phyloP scores from a whole-genome alignment of 306 rosid genomes.

The Phaseolus lunatus region DNA sequence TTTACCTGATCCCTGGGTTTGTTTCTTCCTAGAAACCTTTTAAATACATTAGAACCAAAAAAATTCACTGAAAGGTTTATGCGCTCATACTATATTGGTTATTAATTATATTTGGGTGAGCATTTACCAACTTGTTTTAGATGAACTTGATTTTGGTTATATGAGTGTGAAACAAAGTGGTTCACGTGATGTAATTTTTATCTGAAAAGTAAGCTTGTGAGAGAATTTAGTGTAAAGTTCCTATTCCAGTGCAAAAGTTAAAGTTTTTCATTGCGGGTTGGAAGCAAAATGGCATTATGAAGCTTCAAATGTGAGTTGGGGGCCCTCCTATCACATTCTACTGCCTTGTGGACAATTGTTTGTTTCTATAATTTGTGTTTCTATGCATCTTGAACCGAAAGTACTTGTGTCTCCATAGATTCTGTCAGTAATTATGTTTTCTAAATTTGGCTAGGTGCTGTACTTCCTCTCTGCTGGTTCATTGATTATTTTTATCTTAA shows the following conservation, averaged over 20 bases:
- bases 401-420: not conserved
- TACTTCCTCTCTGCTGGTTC: constrained; percentile 16
- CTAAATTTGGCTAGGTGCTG: not conserved
- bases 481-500: constrained; percentile 27
- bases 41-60: not conserved
- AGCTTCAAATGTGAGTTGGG: not conserved
- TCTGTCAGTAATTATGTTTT: constrained; percentile 12
- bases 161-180: not conserved
- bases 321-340: not conserved
- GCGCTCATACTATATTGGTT: not conserved
- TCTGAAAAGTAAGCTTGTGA: not conserved
- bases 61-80: not conserved
- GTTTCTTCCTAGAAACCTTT: not conserved
- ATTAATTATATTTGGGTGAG: not conserved
- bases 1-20: not conserved
- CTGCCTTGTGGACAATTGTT: not conserved
- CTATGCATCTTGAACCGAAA: constrained; percentile 10
- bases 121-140: not conserved
- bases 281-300: not conserved
- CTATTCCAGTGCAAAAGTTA: not conserved
- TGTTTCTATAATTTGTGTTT: constrained; percentile 1
- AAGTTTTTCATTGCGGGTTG: not conserved
- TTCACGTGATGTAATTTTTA: not conserved
- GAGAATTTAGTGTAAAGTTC: not conserved
- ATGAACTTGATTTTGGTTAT: not conserved